phyloP scores from a whole-genome alignment of 108 stramenopile genomes.

The Conticribra guillardii region DNA sequence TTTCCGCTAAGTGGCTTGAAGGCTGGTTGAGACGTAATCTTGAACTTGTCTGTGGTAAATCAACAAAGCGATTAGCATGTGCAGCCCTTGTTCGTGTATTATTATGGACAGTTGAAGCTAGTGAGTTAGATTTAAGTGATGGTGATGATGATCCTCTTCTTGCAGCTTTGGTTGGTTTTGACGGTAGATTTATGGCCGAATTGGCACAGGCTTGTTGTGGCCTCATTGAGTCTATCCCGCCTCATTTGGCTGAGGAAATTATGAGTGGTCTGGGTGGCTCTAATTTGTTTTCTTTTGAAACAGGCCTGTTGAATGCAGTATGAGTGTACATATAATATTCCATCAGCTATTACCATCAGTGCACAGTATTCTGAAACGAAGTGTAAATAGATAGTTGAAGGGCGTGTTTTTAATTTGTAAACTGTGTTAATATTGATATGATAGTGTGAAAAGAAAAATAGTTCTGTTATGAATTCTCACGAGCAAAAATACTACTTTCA shows the following conservation, averaged over 20 bases:
- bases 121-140: conserved; percentile 22
- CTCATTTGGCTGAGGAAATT: conserved; percentile 51
- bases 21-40: conserved; percentile 41
- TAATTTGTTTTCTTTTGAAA: conserved; percentile 35
- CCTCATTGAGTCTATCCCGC: conserved; percentile 72
- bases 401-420: no score
- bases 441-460: no score
- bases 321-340: no score
- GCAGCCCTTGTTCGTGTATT: conserved; percentile 72
- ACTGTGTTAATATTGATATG: no score
- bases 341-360: no score
- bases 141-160: conserved; percentile 41
- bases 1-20: conserved; percentile 60
- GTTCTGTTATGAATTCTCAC: no score
- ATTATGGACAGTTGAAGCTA: conserved; percentile 60
- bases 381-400: no score
- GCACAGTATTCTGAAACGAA: no score
- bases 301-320: conserved; percentile 3
- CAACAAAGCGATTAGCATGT: conserved; percentile 68
- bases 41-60: conserved; percentile 23
- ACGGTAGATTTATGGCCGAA: conserved; percentile 60
- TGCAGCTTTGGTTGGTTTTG: conserved; percentile 54
- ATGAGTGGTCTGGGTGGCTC: conserved; percentile 25
- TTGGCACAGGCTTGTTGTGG: conserved; percentile 74
- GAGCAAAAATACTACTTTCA: no score